These are phyloP conservation scores for Colletotrichum sp. DNA, from an alignment of 2,329 filamentous ascomycete genomes.

Conservation along the genomic window DNA sequence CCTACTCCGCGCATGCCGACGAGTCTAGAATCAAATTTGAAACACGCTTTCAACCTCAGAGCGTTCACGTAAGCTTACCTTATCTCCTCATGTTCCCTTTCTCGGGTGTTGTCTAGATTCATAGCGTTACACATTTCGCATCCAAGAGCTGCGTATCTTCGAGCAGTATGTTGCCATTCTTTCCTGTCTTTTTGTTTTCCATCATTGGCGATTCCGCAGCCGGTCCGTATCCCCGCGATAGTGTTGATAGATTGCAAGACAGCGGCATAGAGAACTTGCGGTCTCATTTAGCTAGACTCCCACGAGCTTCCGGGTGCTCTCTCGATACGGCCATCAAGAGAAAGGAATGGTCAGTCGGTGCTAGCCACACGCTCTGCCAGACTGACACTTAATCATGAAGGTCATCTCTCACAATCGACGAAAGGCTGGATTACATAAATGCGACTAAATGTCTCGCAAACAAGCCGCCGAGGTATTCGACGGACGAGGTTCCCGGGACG, in stretches of 20 bases:
- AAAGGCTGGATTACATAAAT: constrained; percentile 23
- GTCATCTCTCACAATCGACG: neutral
- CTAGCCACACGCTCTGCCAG: neutral
- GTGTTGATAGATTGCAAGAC: neutral
- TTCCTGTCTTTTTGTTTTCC: neutral
- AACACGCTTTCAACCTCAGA: neutral
- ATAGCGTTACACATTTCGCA: neutral
- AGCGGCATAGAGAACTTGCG: neutral
- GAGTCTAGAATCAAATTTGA: neutral
- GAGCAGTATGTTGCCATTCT: neutral
- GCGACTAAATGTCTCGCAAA: constrained; percentile 26
- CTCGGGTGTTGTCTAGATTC: fast-evolving
- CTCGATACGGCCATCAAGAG: neutral
- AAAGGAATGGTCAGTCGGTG: neutral
- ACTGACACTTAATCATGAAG: neutral
- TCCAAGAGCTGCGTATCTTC: neutral
- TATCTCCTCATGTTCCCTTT: neutral
- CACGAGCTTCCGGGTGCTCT: neutral
- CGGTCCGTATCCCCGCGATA: neutral
- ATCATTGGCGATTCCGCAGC: neutral
- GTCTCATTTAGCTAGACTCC: neutral
- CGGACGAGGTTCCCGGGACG: constrained; percentile 24
- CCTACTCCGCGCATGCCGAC: neutral
- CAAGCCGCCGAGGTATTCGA: constrained; percentile 14
- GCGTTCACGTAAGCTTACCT: neutral